Conservation (phyloP, 257 asterid genomes). For the Eustoma russellianum region DNA sequence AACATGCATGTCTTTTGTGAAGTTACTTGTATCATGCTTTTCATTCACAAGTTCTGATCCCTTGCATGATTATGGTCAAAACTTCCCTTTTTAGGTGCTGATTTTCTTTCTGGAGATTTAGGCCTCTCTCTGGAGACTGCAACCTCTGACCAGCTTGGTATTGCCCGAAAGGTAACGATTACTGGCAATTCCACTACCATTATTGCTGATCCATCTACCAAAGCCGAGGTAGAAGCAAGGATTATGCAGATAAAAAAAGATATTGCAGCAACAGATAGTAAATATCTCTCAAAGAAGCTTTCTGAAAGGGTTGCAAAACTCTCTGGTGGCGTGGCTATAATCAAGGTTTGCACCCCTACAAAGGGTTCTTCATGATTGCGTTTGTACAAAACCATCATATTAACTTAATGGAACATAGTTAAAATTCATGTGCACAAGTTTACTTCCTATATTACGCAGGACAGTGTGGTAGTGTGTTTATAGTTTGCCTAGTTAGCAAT, state of each 20-base stretch:
- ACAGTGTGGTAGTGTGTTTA: not conserved
- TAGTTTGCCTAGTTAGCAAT: not conserved
- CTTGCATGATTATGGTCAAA: slow-evolving; percentile 5
- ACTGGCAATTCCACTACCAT: slow-evolving; percentile 63
- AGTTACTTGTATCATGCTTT: slow-evolving; percentile 3
- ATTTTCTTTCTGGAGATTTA: slow-evolving; percentile 84
- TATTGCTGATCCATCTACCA: slow-evolving; percentile 84
- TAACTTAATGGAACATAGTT: too few relatives aligned
- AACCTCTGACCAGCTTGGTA: slow-evolving; percentile 98
- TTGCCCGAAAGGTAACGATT: slow-evolving; percentile 68
- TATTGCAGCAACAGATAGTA: slow-evolving; percentile 73
- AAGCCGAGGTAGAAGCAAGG: slow-evolving; percentile 92
- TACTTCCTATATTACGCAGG: not conserved
- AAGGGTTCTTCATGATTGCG: not conserved
- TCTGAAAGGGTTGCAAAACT: slow-evolving; percentile 84
- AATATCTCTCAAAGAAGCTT: slow-evolving; percentile 56
- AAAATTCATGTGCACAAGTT: not conserved
- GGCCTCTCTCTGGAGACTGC: slow-evolving; percentile 67
- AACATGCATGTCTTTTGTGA: not conserved
- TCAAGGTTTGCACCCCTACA: slow-evolving; percentile 34
- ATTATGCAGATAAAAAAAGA: slow-evolving; percentile 83
- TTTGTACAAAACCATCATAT: too few relatives aligned
- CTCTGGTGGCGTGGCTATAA: slow-evolving; percentile 75
- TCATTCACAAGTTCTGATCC: slow-evolving; percentile 3
- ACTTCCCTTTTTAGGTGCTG: slow-evolving; percentile 59